Conservation (phyloP, 176 grass and related monocot genomes). For the Oryza meridionalis region DNA sequence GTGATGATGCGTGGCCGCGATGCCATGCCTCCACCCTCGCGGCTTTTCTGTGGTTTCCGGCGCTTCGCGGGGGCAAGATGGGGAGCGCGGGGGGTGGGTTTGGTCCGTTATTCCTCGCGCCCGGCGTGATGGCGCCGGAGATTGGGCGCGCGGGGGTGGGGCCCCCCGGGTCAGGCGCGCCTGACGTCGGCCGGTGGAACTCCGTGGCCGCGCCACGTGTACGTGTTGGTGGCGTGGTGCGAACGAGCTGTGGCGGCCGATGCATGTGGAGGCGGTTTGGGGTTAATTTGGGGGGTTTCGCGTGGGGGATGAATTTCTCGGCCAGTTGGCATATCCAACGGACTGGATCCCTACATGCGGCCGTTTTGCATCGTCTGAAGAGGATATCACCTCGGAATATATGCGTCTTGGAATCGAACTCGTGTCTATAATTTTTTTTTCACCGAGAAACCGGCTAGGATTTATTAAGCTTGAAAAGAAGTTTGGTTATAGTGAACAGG, state of each 20-base stretch:
- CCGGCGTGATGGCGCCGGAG: constrained; percentile 34
- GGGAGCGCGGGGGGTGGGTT: background rate
- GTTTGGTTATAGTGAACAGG: too few relatives aligned
- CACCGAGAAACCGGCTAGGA: too few relatives aligned
- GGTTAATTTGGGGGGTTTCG: too few relatives aligned
- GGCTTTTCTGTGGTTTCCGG: constrained; percentile 12
- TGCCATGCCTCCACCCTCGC: too few relatives aligned
- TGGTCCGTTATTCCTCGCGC: constrained; percentile 28
- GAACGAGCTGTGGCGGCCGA: background rate
- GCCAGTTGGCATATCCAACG: background rate
- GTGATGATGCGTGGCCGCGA: background rate
- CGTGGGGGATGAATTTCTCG: background rate
- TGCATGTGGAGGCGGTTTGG: background rate
- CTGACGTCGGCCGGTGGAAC: constrained; percentile 35
- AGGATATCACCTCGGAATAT: background rate
- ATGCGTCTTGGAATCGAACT: background rate
- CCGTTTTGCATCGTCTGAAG: background rate
- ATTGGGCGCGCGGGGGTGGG: background rate
- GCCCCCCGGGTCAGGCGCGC: background rate
- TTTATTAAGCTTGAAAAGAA: too few relatives aligned
- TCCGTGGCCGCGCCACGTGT: constrained; percentile 34
- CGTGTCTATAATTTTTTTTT: background rate
- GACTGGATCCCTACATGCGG: background rate
- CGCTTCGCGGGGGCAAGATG: background rate
- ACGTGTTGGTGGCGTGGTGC: background rate